These are phyloP conservation scores for Ramalina intermedia DNA, from an alignment of 495 filamentous ascomycete genomes.

Conservation along the genomic window DNA sequence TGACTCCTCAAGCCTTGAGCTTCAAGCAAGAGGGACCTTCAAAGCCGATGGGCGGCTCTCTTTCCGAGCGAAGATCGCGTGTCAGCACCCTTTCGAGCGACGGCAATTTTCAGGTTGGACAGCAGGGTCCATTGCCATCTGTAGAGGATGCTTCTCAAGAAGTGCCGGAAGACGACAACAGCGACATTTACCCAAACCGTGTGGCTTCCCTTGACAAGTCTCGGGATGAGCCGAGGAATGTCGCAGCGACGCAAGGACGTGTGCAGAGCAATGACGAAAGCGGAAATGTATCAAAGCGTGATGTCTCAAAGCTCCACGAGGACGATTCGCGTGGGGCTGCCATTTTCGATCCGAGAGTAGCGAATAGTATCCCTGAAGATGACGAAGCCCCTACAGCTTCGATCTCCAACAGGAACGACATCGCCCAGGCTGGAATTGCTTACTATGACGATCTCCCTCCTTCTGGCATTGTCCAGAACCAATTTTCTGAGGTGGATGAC, in stretches of 20 bases:
- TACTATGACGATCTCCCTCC: neutral
- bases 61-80: conserved; percentile 4
- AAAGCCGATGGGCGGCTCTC: neutral
- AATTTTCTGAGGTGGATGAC: neutral
- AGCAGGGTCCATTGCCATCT: neutral
- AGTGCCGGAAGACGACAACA: neutral
- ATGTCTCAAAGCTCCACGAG: conserved; percentile 9
- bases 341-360: conserved; percentile 4
- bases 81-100: conserved; percentile 4
- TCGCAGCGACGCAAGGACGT: conserved; percentile 21
- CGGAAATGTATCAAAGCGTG: conserved; percentile 8
- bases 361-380: neutral
- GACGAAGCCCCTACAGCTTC: neutral
- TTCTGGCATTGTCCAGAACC: neutral
- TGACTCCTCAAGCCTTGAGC: conserved; percentile 4
- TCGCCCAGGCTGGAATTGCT: neutral
- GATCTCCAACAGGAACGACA: conserved; percentile 1
- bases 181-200: neutral
- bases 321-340: conserved; percentile 6
- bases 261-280: conserved; percentile 10
- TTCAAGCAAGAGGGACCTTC: neutral
- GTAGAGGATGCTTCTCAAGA: neutral
- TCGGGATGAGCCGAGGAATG: neutral
- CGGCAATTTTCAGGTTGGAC: conserved; percentile 1
- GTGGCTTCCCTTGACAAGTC: conserved; percentile 1